phyloP scores from a whole-genome alignment of 164 flowering plant genomes.

The Umbellularia californica region DNA sequence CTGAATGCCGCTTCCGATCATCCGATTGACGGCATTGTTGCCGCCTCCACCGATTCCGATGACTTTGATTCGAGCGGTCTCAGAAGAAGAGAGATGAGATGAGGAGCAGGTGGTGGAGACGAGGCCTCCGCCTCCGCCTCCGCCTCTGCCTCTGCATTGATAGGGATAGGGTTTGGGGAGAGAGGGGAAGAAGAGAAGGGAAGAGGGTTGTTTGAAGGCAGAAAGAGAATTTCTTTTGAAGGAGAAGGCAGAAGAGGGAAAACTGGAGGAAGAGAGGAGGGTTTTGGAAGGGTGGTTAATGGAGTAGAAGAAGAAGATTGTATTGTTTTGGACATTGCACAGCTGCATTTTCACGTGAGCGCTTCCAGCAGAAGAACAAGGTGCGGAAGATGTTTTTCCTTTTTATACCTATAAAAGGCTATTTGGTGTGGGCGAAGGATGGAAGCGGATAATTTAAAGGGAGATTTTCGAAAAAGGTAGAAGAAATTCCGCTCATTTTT shows the following conservation, averaged over 20 bases:
- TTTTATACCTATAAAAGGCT: no score
- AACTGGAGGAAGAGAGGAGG: no score
- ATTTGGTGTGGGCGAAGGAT: not conserved
- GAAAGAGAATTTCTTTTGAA: not conserved
- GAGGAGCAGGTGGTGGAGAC: constrained; percentile 4
- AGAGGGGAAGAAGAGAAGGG: not conserved
- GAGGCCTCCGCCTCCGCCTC: not conserved
- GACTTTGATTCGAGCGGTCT: constrained; percentile 22
- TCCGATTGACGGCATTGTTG: constrained; percentile 29
- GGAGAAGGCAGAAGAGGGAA: no score
- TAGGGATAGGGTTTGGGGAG: constrained; percentile 7
- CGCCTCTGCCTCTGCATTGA: not conserved
- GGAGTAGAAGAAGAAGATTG: not conserved
- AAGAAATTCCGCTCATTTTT: no score
- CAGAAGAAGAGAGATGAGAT: constrained; percentile 1
- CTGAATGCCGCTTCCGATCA: constrained; percentile 32
- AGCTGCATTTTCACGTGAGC: no score
- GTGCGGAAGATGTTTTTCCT: no score
- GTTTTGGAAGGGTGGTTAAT: no score
- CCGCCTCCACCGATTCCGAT: constrained; percentile 27
- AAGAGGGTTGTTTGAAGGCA: not conserved
- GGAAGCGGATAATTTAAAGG: no score
- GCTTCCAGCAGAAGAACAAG: not conserved
- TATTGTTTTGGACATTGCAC: no score
- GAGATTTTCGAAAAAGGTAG: no score